These are phyloP conservation scores for Amanita inopinata DNA, from an alignment of 768 basidiomycete species.

Conservation along the genomic window DNA sequence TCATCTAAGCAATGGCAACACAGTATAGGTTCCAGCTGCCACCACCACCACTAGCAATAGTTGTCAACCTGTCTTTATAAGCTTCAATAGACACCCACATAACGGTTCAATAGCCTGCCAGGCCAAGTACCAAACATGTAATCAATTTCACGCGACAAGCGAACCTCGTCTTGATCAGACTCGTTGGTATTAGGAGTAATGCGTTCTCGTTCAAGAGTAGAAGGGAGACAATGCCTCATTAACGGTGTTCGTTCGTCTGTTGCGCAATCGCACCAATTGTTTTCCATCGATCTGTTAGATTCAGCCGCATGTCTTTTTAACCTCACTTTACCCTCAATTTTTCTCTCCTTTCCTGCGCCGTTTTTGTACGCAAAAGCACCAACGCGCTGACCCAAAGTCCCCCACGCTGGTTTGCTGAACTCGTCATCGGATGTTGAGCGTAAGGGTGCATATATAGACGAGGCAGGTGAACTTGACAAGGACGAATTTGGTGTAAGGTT, in stretches of 20 bases:
- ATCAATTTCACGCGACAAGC: slow-evolving; percentile 40
- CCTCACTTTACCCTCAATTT: slow-evolving; percentile 11
- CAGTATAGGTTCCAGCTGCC: slow-evolving; percentile 55
- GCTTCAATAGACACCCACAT: slow-evolving; percentile 34
- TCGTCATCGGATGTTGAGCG: slow-evolving; percentile 45
- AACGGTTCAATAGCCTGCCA: slow-evolving; percentile 52
- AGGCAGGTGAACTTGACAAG: slow-evolving; percentile 56
- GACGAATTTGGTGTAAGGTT: slow-evolving; percentile 28
- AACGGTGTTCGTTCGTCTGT: slow-evolving; percentile 18
- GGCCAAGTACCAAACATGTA: slow-evolving; percentile 61
- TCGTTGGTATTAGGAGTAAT: slow-evolving; percentile 11
- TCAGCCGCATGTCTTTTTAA: neutral
- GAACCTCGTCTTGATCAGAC: slow-evolving; percentile 24
- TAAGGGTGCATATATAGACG: slow-evolving; percentile 75
- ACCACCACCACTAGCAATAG: slow-evolving; percentile 71
- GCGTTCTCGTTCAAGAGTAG: slow-evolving; percentile 12
- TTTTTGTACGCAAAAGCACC: slow-evolving; percentile 24
- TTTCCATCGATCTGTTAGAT: neutral
- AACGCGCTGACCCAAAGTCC: slow-evolving; percentile 52
- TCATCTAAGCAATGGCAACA: slow-evolving; percentile 58
- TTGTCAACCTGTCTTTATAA: neutral
- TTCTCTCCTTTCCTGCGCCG: slow-evolving; percentile 13
- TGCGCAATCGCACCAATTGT: neutral
- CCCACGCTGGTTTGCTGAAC: slow-evolving; percentile 41
- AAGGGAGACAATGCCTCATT: slow-evolving; percentile 12